phyloP scores from a whole-genome alignment of 441 rosid genomes.

The Hura crepitans region DNA sequence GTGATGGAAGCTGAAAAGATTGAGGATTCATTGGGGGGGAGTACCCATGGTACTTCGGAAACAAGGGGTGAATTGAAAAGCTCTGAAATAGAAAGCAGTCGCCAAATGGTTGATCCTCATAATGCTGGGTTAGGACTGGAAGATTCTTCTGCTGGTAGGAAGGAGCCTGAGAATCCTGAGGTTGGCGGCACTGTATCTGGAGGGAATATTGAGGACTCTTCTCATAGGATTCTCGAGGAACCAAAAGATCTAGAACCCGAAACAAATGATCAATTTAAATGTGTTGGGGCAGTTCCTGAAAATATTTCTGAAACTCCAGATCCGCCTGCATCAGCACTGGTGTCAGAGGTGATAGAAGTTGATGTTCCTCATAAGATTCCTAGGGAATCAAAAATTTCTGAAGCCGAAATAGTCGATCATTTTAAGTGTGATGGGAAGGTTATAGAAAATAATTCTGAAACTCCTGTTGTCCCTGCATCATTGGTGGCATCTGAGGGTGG shows the following conservation, averaged over 20 bases:
- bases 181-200: neutral
- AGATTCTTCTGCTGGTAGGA: neutral
- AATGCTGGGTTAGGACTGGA: neutral
- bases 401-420: slow-evolving; percentile 22
- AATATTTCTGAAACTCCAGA: neutral
- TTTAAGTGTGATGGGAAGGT: neutral
- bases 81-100: slow-evolving; percentile 10
- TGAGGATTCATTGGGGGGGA: slow-evolving; percentile 7
- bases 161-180: slow-evolving; percentile 3
- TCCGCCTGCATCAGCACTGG: neutral
- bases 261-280: too few relatives aligned
- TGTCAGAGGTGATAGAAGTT: neutral
- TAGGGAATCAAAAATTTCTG: slow-evolving; percentile 4
- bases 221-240: neutral
- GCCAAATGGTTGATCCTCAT: neutral
- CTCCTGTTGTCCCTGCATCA: neutral
- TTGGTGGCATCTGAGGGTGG: neutral
- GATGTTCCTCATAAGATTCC: neutral
- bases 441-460: neutral
- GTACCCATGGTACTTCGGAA: neutral
- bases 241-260: too few relatives aligned
- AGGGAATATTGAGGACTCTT: slow-evolving; percentile 1
- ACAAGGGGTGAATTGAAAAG: slow-evolving; percentile 2
- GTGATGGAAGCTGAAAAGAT: neutral
- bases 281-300: too few relatives aligned